phyloP scores from a whole-genome alignment of 176 grass and related monocot species.

The Ensete ventricosum region DNA sequence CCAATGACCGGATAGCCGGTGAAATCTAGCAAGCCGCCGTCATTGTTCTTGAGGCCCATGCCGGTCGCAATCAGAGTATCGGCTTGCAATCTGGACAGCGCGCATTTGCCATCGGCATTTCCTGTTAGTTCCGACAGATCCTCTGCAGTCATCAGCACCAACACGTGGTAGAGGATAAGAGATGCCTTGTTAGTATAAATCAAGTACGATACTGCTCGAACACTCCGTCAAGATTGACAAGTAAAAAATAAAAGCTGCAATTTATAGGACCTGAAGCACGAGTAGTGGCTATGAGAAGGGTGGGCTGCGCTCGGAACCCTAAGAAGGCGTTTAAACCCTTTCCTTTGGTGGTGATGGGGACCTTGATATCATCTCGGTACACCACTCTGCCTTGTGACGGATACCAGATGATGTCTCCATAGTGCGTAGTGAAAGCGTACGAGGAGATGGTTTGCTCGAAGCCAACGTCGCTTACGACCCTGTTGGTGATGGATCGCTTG shows the following conservation, averaged over 20 bases:
- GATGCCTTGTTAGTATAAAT: too few relatives aligned
- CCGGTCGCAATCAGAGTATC: not conserved
- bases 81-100: slow-evolving; percentile 5
- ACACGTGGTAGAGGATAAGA: too few relatives aligned
- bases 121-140: not conserved
- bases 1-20: slow-evolving; percentile 40
- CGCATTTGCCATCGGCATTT: slow-evolving; percentile 26
- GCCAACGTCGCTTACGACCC: slow-evolving; percentile 27
- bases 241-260: not conserved
- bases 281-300: slow-evolving; percentile 2
- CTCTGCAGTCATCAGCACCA: not conserved
- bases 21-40: slow-evolving; percentile 15
- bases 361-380: slow-evolving; percentile 52
- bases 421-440: slow-evolving; percentile 45
- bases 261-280: not conserved
- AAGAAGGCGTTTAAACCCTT: slow-evolving; percentile 41
- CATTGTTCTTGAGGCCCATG: slow-evolving; percentile 32
- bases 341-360: slow-evolving; percentile 33
- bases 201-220: too few relatives aligned
- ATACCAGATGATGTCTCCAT: slow-evolving; percentile 60
- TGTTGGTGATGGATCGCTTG: slow-evolving; percentile 58
- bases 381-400: slow-evolving; percentile 31
- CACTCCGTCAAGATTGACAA: not conserved
- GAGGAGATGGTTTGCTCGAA: slow-evolving; percentile 34
- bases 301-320: slow-evolving; percentile 46